Evolutionary conservation across 306 rosid species (phyloP), one percentile per base, ranked within the genome.

Genomic region (Rosa multiflora): DNA sequence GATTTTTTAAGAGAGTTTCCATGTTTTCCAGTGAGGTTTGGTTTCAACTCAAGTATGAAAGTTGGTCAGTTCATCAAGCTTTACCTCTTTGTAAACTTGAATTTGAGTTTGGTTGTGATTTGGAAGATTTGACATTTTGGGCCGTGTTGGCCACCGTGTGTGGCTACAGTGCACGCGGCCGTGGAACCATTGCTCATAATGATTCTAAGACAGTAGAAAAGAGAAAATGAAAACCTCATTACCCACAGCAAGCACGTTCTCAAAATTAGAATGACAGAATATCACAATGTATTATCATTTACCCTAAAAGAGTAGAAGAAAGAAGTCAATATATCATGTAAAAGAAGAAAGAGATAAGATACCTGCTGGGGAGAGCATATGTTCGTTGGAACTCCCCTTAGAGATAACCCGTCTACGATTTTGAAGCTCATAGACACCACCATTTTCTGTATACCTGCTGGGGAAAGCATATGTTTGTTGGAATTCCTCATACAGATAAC

Each of bases 311-410:
- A 10, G 56, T 40, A 21, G 53, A 70, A 12, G 10, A 13, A 10
- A n/a, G 14, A 40, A 55, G 3, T 40, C 8, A 13, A 7, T 13
- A 21, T 10, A n/a, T 59, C 37, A 59, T 12, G 48, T 40, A 29
- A 6, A 72, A 32, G 35, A 0, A 52, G 23, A 51, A 29, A 21
- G 6, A 70, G 35, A 32, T 8, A 5, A 2, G 20, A 55, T 53
- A 92, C 97, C 94, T 77, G 20, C 20, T 35, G 77, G 85, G 72
- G 80, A 69, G 53, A 78, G 17, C 13, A 55, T 42, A 14, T 74
- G 61, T 51, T 70, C 52, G 56, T 14, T 66, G 72, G 46, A 12
- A 21, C 58, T 82, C 76, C 81, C 83, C 82, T 79, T 83, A 2
- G 72, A 43, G 82, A 80, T 80, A 76, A 68, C 37, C 43, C 90